Percentiles rank a stretch among this genome's conserved stretches.
Conservation (phyloP, 441 rosid species). For the Arabidopsis hybrid region DNA sequence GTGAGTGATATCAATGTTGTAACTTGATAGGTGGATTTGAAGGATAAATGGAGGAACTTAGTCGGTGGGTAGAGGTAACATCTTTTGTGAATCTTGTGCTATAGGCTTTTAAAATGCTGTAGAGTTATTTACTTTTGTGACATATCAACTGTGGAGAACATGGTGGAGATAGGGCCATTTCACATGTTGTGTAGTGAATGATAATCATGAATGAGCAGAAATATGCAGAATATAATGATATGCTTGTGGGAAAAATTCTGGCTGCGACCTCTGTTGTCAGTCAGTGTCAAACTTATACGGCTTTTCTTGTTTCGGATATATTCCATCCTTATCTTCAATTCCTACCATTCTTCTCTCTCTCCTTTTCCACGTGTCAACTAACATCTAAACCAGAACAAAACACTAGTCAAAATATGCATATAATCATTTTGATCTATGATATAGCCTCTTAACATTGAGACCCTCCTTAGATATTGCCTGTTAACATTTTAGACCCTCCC, state of each 20-base stretch:
- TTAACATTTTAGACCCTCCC: slow-evolving; percentile 7
- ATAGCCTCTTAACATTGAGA: not conserved
- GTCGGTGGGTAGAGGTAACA: slow-evolving; percentile 27
- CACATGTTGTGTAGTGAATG: slow-evolving; percentile 27
- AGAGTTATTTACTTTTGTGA: slow-evolving; percentile 13
- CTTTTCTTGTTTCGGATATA: slow-evolving; percentile 39
- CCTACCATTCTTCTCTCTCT: slow-evolving; percentile 12
- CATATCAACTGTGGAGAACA: slow-evolving; percentile 22
- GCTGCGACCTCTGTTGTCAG: slow-evolving; percentile 31
- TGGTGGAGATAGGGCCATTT: slow-evolving; percentile 23
- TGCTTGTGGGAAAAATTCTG: slow-evolving; percentile 22
- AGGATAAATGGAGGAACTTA: slow-evolving; percentile 48
- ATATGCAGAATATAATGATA: slow-evolving; percentile 31
- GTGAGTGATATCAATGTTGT: slow-evolving; percentile 23
- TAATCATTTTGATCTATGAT: slow-evolving; percentile 22
- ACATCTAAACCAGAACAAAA: slow-evolving; percentile 36
- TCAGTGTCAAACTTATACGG: slow-evolving; percentile 43
- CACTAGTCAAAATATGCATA: slow-evolving; percentile 32
- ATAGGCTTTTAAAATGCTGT: not conserved
- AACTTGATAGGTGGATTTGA: slow-evolving; percentile 42
- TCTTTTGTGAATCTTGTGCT: not conserved
- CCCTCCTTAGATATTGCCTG: slow-evolving; percentile 12
- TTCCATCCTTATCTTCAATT: slow-evolving; percentile 41
- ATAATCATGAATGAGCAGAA: slow-evolving; percentile 33
- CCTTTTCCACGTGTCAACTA: slow-evolving; percentile 40